A percentile compares a stretch with the other conserved stretches of the same genome.
Conservation (phyloP, 164 flowering plant genomes). For the Paratinospora sagittata region DNA sequence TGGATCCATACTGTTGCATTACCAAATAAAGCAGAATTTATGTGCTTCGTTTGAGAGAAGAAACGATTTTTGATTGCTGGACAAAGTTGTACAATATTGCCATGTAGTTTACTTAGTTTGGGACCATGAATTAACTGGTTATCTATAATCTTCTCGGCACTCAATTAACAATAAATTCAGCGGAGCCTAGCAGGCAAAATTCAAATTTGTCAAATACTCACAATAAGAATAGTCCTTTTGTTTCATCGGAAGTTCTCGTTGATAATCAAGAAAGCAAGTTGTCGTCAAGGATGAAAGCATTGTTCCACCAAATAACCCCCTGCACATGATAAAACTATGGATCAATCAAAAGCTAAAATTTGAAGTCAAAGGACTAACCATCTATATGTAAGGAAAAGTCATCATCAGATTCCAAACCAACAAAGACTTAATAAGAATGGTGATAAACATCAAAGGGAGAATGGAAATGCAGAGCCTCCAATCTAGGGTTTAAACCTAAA, state of each 20-base stretch:
- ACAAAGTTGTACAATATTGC: background rate
- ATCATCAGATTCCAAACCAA: background rate
- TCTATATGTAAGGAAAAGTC: background rate
- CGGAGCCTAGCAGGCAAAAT: background rate
- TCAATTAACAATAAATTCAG: background rate
- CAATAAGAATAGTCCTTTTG: background rate
- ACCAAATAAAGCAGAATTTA: background rate
- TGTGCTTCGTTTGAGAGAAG: background rate
- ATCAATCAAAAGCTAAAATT: background rate
- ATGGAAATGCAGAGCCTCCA: no score
- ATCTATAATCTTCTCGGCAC: background rate
- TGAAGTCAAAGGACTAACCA: background rate
- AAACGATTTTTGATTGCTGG: background rate
- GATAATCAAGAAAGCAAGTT: background rate
- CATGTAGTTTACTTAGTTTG: background rate
- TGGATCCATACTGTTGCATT: constrained; percentile 18
- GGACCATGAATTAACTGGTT: background rate
- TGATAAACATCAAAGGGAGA: no score
- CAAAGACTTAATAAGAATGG: no score
- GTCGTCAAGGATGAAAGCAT: background rate
- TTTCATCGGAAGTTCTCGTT: background rate
- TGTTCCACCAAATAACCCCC: background rate
- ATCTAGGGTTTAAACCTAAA: no score
- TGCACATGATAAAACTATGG: background rate
- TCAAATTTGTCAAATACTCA: background rate